Base-by-base conservation (phyloP, 176 grass and related monocot genomes). In the Phragmites australis region DNA sequence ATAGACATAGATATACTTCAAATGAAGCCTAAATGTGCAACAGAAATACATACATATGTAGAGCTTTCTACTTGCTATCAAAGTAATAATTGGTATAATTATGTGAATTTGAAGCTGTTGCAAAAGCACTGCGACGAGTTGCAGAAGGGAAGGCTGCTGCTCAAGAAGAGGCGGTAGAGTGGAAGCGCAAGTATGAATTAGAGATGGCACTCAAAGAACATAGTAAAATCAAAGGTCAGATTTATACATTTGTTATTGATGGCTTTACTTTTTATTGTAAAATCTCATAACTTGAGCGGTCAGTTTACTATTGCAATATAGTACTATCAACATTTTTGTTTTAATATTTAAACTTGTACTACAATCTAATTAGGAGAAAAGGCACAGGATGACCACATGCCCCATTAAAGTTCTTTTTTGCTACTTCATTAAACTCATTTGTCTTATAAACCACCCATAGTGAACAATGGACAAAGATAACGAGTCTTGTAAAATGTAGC, bases 71-170 rank as follows among this genome's bases (percentile, higher is more conserved):
- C 16, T 55, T 56, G 66, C 58, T 63, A 41, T 59, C 51, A 48
- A 56, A 85, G 82, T 70, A 76, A 44, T 81, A 66, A 81, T 34
- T 7, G 27, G 26, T 86, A 34, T 58, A n/a, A 54, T 80, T 81
- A 14, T 83, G 6, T 21, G 21, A 71, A 83, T 61, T 68, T 68
- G 78, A 79, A 99, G 96, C 96, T 95, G 93, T 99, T 88, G 96
- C 96, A 74, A 99, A 93, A 78, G 92, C 96, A 81, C 74, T 99
- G 13, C 85, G 92, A 58, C 74, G 47, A 73, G 96, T 94, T 75
- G 96, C 93, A 1, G 96, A 99, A 91, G 92, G 88, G 78, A 99
- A 99, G 76, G 96, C 96, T 88, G 71, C 84, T 78, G 96, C 96
- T 76, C 88, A 99, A 89, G 79, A 84, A 10, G 96, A 99, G 81